A percentile compares a stretch with the other conserved stretches of the same genome.
These are phyloP conservation scores for Casuarina equisetifolia DNA, from an alignment of 306 rosid species.

Conservation along the genomic window DNA sequence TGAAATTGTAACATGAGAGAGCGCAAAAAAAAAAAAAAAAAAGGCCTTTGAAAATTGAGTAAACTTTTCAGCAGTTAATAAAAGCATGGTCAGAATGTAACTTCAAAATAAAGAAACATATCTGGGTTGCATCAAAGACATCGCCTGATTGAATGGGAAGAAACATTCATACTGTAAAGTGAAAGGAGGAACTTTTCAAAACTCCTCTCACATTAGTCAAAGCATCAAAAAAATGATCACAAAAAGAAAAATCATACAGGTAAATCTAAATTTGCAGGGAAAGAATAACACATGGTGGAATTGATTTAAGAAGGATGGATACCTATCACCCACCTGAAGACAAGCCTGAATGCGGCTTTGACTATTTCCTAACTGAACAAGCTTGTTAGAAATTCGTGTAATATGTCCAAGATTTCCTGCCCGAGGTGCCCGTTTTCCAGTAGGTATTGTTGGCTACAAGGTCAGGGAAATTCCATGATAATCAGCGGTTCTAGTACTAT, in stretches of 20 bases:
- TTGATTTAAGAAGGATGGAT: not conserved
- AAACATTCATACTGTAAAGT: not conserved
- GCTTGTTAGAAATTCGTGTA: conserved; percentile 73
- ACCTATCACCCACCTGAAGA: conserved; percentile 68
- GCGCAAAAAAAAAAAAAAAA: not conserved
- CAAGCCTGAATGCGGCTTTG: conserved; percentile 57
- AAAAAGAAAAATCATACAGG: not conserved
- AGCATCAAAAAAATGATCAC: not conserved
- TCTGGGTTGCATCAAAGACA: not conserved
- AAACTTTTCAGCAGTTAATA: not conserved
- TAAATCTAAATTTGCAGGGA: conserved; percentile 4
- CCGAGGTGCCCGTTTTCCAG: conserved; percentile 68
- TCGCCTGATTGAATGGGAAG: not conserved
- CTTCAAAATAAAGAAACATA: not conserved
- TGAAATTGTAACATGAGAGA: not conserved
- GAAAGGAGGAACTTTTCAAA: not conserved
- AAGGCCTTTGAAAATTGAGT: not conserved
- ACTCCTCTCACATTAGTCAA: not conserved
- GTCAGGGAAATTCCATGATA: conserved; percentile 22
- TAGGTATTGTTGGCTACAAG: conserved; percentile 72
- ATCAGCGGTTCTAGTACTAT: conserved; percentile 19
- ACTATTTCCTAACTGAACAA: conserved; percentile 65
- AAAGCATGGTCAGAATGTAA: not conserved
- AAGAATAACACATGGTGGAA: not conserved
- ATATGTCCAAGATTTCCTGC: conserved; percentile 89